Base-by-base conservation (phyloP, 257 asterid genomes). In the Nyctanthes arbortristis region DNA sequence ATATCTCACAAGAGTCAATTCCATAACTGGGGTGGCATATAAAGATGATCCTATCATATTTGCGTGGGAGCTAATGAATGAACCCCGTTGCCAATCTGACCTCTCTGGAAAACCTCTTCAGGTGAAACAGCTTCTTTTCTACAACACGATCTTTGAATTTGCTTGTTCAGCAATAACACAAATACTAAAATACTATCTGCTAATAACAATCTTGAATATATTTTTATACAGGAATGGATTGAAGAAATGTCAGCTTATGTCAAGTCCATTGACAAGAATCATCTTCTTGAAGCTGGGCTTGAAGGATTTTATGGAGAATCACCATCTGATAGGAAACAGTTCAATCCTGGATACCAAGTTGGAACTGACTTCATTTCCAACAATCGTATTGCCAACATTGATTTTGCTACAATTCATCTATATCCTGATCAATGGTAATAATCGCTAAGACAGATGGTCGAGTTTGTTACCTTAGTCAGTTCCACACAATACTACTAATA, bases 291-390 rank as follows among this genome's bases (percentile, higher is more conserved):
- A 64, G 59, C 83, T 4, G 96, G 94, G 28, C 58, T 89, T 71
- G 96, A 89, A 68, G 94, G 96, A 36, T 89, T 85, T 69, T 87
- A 89, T 33, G 94, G 92, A 5, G 92, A 87, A 16, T 68, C 85
- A 7, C 36, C 63, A 70, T 83, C 92, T 0, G 67, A 76, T 1
- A 85, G 70, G 72, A 82, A 85, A 60, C 67, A 80, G 72, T 36
- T 47, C 64, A 89, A 89, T 64, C 90, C 96, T 11, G 84, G 88
- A 16, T 69, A 69, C 24, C 72, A 67, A 75, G 77, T 83, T 20
- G 96, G 94, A 7, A 85, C 92, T 5, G 94, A 87, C 56, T 89
- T 87, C 78, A 80, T 87, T 52, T 63, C 78, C 58, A 87, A 67
- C 68, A 77, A 89, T 24, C 78, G 37, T 2, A 40, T 89, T 60